Percentiles rank a stretch among this genome's conserved stretches.
phyloP scores from a whole-genome alignment of 768 basidiomycete species.

The Naganishia onofrii region DNA sequence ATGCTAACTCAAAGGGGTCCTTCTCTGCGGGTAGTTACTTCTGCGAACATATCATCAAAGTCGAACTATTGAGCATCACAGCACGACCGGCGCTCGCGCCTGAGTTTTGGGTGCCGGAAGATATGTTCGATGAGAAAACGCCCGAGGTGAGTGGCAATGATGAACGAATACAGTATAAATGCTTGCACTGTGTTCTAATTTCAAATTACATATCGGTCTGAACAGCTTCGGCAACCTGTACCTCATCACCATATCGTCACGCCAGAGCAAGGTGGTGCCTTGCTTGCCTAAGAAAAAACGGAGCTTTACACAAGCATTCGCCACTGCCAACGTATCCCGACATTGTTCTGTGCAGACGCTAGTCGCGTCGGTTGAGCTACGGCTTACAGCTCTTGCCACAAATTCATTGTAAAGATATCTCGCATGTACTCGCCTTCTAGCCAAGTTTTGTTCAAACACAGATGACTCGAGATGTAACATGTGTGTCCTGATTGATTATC shows the following conservation, averaged over 20 bases:
- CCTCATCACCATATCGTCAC: background rate
- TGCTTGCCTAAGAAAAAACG: background rate
- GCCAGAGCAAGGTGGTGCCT: background rate
- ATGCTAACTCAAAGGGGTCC: no score
- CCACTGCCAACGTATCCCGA: no score
- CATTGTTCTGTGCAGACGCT: no score
- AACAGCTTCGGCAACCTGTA: background rate
- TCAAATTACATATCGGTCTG: background rate
- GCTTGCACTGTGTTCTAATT: background rate
- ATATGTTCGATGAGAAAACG: background rate
- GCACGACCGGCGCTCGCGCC: conserved; percentile 37
- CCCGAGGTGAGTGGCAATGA: conserved; percentile 1
- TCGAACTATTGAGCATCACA: conserved; percentile 47
- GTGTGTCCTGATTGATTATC: no score
- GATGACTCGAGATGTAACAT: no score
- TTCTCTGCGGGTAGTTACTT: no score
- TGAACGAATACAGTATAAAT: background rate
- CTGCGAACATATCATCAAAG: conserved; percentile 46
- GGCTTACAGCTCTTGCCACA: no score
- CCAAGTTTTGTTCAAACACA: background rate
- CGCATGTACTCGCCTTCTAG: background rate
- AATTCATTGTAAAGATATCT: background rate
- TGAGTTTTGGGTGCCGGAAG: conserved; percentile 21
- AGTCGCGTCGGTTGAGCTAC: no score
- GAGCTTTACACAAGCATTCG: background rate